Conservation (phyloP, 257 asterid genomes). For the Rehmannia glutinosa region DNA sequence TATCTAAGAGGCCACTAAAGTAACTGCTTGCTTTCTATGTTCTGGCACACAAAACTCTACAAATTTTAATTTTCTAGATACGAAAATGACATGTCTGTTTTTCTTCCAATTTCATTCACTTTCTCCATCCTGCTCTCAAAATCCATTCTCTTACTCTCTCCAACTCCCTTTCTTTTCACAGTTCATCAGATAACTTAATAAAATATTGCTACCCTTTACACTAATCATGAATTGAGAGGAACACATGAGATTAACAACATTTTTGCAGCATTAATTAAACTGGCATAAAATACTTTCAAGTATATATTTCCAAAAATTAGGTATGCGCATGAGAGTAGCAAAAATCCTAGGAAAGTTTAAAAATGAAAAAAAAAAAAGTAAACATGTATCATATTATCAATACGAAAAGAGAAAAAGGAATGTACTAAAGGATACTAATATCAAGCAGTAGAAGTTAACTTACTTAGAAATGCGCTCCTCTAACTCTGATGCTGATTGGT, state of each 20-base stretch:
- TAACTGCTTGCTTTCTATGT: not conserved
- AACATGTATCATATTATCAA: not conserved
- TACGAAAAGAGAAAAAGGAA: not conserved
- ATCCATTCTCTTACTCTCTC: not conserved
- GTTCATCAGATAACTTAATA: not conserved
- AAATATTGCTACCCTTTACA: not conserved
- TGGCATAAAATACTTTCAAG: not conserved
- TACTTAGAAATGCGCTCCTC: conserved; percentile 74
- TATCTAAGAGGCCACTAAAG: not conserved
- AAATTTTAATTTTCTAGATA: not conserved
- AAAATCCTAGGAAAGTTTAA: not conserved
- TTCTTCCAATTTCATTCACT: not conserved
- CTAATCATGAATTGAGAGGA: not conserved
- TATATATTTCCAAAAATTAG: not conserved
- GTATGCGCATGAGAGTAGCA: not conserved
- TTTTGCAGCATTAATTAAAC: not conserved
- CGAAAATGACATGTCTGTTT: not conserved
- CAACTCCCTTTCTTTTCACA: not conserved
- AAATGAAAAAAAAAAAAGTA: not conserved
- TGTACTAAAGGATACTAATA: not conserved
- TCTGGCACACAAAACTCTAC: not conserved
- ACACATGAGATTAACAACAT: not conserved
- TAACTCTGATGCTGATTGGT: conserved; percentile 39
- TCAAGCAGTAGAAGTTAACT: conserved; percentile 26
- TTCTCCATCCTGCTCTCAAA: not conserved